Percentiles rank a stretch among this genome's conserved stretches.
phyloP scores from a whole-genome alignment of 2,329 filamentous ascomycete genomes.

The Hymenoscyphus fructigenus region DNA sequence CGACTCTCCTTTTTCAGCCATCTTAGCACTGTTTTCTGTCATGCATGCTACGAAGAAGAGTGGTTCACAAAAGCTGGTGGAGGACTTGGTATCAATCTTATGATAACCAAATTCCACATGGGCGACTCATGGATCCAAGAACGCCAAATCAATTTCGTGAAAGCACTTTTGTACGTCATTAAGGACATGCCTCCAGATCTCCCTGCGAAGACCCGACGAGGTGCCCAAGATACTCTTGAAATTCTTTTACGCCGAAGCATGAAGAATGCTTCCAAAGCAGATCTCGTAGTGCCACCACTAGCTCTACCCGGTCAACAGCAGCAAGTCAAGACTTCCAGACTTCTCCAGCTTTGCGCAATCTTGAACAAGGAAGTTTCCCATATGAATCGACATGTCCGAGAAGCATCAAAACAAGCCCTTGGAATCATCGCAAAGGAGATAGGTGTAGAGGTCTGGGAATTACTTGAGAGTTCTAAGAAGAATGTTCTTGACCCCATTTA shows the following conservation, averaged over 20 bases:
- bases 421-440: conserved; percentile 78
- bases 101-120: conserved; percentile 81
- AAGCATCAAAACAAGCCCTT: conserved; percentile 79
- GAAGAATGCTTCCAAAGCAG: conserved; percentile 76
- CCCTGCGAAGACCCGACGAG: conserved; percentile 80
- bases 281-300: conserved; percentile 54
- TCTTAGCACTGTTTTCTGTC: conserved; percentile 80
- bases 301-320: conserved; percentile 54
- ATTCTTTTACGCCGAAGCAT: conserved; percentile 77
- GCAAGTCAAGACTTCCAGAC: conserved; percentile 59
- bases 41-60: conserved; percentile 95
- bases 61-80: conserved; percentile 98
- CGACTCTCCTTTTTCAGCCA: conserved; percentile 82
- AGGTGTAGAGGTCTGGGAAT: conserved; percentile 77
- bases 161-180: conserved; percentile 93
- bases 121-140: conserved; percentile 80
- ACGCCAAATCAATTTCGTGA: conserved; percentile 83
- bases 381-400: conserved; percentile 92
- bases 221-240: conserved; percentile 81
- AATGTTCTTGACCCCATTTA: conserved; percentile 88
- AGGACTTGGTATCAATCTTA: conserved; percentile 81
- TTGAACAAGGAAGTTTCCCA: conserved; percentile 89
- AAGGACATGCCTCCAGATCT: conserved; percentile 97
- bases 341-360: conserved; percentile 77
- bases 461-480: conserved; percentile 88